Evolutionary conservation across 352 stramenopile species (phyloP), one percentile per base, ranked within the genome.

Genomic region (Globisporangium acanthophoron): DNA sequence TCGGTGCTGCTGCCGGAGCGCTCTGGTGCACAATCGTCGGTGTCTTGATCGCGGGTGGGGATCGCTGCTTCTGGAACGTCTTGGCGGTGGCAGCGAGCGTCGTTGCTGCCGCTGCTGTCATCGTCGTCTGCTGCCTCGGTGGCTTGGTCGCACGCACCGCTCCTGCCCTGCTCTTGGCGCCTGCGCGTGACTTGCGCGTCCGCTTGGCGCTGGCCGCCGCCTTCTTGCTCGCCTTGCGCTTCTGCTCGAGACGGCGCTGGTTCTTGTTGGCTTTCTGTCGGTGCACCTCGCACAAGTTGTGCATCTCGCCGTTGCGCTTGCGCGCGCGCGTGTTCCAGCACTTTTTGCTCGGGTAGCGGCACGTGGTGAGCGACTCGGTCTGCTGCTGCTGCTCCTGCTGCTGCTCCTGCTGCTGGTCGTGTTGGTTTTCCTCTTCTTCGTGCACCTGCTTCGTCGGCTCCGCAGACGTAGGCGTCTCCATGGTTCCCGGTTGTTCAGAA

Each of bases 271-370:
- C 74, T 35, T 74, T 74, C 52, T 71, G 65, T 31, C 74, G 71
- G 57, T 85, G 74, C 54, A 71, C 65, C 52, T 85, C 73, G 59
- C 74, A 85, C 56, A 85, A 66, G 11, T 68, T 75, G 62, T 85
- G 74, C 41, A 81, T 48, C 33, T 77, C 70, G 18, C 74, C 74
- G 46, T 81, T 76, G 52, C 71, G 71, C 46, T 84, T 84, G 31
- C 65, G 54, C 20, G 71, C 71, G 35, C 74, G 74, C 13, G 51
- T n/a, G 59, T 81, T 77, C 33, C 59, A 69, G 65, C 74, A 85
- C 41, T 78, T 77, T 53, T 75, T 80, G 62, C 67, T 85, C 35
- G 69, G 69, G 55, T 85, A 85, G 3, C 71, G 60, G 57, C 74
- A 85, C 9, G 72, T 61, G 15, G 66, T 54, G 33, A 24, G 41